Percentiles rank a stretch among this genome's conserved stretches.
These are phyloP conservation scores for Thalassia testudinum DNA, from an alignment of 116 monocot genomes.

Conservation along the genomic window DNA sequence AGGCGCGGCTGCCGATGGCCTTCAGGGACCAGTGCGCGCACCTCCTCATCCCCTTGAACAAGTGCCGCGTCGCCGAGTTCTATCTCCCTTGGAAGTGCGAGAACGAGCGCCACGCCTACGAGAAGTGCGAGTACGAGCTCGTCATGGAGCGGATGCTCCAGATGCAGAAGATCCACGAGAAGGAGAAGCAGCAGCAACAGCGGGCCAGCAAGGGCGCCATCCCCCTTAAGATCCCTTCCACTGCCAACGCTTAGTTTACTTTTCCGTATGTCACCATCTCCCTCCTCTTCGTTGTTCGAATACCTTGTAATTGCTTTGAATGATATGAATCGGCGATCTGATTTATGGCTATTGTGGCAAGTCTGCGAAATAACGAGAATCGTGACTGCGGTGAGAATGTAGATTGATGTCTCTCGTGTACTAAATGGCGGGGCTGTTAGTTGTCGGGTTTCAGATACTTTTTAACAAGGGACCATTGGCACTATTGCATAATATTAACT, in stretches of 20 bases:
- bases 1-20: constrained; percentile 57
- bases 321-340: no score
- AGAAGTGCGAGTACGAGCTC: constrained; percentile 99
- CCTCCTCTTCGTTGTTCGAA: no score
- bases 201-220: constrained; percentile 21
- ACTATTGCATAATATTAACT: no score
- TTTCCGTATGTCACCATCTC: no score
- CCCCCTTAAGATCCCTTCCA: constrained; percentile 52
- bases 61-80: constrained; percentile 77
- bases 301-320: no score
- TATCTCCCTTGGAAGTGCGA: constrained; percentile 99
- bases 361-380: no score
- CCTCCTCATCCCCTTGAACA: constrained; percentile 96
- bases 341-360: no score
- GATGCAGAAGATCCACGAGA: constrained; percentile 92
- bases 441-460: no score
- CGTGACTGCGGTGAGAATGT: no score
- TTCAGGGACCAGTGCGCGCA: constrained; percentile 97
- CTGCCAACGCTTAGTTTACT: constrained; percentile 37
- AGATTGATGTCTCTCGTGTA: no score
- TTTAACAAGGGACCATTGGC: no score
- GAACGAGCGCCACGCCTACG: constrained; percentile 75
- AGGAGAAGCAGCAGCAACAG: constrained; percentile 29
- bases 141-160: constrained; percentile 99
- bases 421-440: no score